Evolutionary conservation across 2,329 filamentous ascomycete genomes (phyloP), one percentile per base, ranked within the genome.

Genomic region (Didymella arachidicola): DNA sequence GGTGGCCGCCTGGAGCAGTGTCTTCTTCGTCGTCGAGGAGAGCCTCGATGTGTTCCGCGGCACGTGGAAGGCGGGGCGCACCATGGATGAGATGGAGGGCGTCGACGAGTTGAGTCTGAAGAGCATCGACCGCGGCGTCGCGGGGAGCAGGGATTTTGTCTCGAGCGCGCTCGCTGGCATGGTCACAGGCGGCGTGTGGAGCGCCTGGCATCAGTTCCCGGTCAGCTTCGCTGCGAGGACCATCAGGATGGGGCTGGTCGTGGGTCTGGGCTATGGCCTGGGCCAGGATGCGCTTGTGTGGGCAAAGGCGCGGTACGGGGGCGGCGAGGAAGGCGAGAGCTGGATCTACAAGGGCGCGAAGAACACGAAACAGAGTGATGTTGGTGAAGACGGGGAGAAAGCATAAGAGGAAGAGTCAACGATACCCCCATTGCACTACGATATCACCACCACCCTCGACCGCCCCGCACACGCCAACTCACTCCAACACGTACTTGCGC

Each of bases 131-230:
- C 49, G 60, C 7, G 70, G 69, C 0, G 71, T 69, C 57, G 73
- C 63, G 63, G 70, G 59, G 86, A 70, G 69, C 60, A 59, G 75
- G 74, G 94, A 98, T 77, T 88, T 93, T 70, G 73, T 92, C 68
- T 94, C 90, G 64, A 96, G 91, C 0, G 86, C 92, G 6, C 83
- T 93, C 57, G 93, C 95, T 26, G 93, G 91, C 45, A 80, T 97
- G 75, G 90, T 90, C 0, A 89, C 95, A 34, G 92, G 93, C 0
- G 94, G 94, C 2, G 83, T 88, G 8, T 97, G 97, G 82, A 96
- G 93, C 74, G 80, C 93, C 58, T 90, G 91, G 86, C 91, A 92
- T 81, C 85, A 88, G 41, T 91, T 97, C 69, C 91, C 93, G 32
- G 79, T 94, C 29, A 87, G 89, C 22, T 82, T 78, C 25, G 78